phyloP scores from a whole-genome alignment of 495 filamentous ascomycete species.

The Penicillium verhagenii region DNA sequence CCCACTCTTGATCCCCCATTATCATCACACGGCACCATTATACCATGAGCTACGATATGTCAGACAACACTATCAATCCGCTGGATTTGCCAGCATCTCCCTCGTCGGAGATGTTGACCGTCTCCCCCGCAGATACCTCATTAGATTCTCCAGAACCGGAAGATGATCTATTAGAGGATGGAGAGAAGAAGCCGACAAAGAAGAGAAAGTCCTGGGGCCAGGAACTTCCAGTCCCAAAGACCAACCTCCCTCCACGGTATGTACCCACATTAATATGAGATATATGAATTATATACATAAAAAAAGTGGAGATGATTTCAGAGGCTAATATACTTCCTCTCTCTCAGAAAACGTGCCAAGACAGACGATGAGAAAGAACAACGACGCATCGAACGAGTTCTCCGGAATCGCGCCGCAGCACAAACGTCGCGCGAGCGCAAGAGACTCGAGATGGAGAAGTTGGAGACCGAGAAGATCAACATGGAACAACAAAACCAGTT shows the following conservation, averaged over 20 bases:
- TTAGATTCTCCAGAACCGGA: conserved; percentile 30
- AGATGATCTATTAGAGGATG: conserved; percentile 28
- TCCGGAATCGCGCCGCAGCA: conserved; percentile 91
- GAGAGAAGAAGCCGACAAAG: conserved; percentile 80
- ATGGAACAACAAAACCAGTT: conserved; percentile 69
- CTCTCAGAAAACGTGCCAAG: conserved; percentile 86
- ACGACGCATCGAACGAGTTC: conserved; percentile 92
- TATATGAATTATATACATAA: neutral
- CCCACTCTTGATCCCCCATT: conserved; percentile 2
- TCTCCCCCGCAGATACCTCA: conserved; percentile 52
- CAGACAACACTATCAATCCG: conserved; percentile 33
- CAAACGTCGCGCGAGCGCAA: conserved; percentile 96
- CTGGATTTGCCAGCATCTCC: conserved; percentile 34
- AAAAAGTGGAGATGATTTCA: neutral
- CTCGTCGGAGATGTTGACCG: conserved; percentile 40
- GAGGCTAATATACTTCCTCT: conserved; percentile 6
- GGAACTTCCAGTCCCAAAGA: conserved; percentile 93
- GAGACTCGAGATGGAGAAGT: conserved; percentile 85
- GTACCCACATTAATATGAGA: too few species aligned
- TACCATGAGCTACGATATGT: conserved; percentile 23
- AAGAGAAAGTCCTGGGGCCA: conserved; percentile 99
- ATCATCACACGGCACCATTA: conserved; percentile 18
- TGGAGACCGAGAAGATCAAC: conserved; percentile 70
- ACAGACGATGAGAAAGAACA: conserved; percentile 99
- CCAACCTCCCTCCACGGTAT: conserved; percentile 91